These are phyloP conservation scores for Candida incommunis DNA, from an alignment of 805 yeast species.

Conservation along the genomic window DNA sequence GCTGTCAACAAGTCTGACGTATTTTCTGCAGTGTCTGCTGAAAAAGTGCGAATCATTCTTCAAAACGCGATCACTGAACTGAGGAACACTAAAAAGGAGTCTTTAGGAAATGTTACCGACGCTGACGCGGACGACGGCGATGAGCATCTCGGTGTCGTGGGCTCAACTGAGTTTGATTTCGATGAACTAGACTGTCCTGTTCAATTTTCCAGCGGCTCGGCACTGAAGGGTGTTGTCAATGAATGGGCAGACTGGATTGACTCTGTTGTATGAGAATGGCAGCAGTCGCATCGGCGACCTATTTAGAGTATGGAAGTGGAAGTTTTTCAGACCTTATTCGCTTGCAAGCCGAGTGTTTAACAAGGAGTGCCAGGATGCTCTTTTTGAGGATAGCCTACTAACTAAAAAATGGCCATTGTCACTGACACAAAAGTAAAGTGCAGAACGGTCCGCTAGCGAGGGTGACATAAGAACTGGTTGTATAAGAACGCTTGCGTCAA, in stretches of 20 bases:
- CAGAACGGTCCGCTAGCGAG: too few species aligned
- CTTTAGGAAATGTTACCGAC: slow-evolving; percentile 29
- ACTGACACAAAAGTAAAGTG: too few species aligned
- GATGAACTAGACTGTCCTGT: slow-evolving; percentile 59
- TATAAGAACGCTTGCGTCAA: too few species aligned
- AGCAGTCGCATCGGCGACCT: too few species aligned
- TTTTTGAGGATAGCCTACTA: too few species aligned
- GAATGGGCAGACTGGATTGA: slow-evolving; percentile 8
- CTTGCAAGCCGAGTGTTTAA: too few species aligned
- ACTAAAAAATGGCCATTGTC: too few species aligned
- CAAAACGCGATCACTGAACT: slow-evolving; percentile 50
- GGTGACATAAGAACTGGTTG: too few species aligned
- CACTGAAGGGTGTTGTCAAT: slow-evolving; percentile 1
- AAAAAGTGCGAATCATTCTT: slow-evolving; percentile 42
- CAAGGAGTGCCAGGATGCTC: too few species aligned
- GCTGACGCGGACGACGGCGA: slow-evolving; percentile 28
- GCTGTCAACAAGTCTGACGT: slow-evolving; percentile 80
- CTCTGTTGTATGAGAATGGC: too few species aligned
- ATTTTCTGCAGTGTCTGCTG: slow-evolving; percentile 65
- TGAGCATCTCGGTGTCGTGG: slow-evolving; percentile 30
- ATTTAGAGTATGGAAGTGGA: too few species aligned
- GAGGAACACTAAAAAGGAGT: slow-evolving; percentile 33
- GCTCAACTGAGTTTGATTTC: slow-evolving; percentile 39
- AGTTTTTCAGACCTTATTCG: too few species aligned
- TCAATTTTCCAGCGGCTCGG: slow-evolving; percentile 22